Percentiles rank a stretch among this genome's conserved stretches.
phyloP scores from a whole-genome alignment of 2,329 filamentous ascomycete genomes.

The Hypoxylon sp. region DNA sequence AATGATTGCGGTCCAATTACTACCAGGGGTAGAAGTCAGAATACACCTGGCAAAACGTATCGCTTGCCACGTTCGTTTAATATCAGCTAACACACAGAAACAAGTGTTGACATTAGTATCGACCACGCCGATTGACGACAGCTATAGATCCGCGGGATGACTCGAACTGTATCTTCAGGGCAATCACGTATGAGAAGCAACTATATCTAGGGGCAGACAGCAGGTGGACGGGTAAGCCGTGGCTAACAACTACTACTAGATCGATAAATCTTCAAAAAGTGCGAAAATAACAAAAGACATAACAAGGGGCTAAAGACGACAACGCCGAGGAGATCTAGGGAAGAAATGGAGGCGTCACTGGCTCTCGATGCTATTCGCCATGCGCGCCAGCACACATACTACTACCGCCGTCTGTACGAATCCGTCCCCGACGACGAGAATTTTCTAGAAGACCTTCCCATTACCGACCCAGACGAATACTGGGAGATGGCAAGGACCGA shows the following conservation, averaged over 20 bases:
- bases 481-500: conserved; percentile 12
- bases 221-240: too few species aligned
- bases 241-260: not conserved
- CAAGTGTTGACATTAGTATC: not conserved
- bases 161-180: not conserved
- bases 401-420: conserved; percentile 8
- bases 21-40: not conserved
- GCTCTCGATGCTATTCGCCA: conserved; percentile 6
- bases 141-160: not conserved
- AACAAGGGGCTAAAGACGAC: too few species aligned
- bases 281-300: too few species aligned
- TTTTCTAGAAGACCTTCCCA: conserved; percentile 15
- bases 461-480: conserved; percentile 5
- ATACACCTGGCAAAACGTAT: not conserved
- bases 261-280: not conserved
- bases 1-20: not conserved
- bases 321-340: conserved; percentile 5
- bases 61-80: not conserved
- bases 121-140: not conserved
- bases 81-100: not conserved
- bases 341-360: not conserved
- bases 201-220: not conserved
- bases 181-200: not conserved
- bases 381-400: conserved; percentile 11
- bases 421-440: not conserved